These are phyloP conservation scores for Camillea tinctor DNA, from an alignment of 2,329 filamentous ascomycete species.

Conservation along the genomic window DNA sequence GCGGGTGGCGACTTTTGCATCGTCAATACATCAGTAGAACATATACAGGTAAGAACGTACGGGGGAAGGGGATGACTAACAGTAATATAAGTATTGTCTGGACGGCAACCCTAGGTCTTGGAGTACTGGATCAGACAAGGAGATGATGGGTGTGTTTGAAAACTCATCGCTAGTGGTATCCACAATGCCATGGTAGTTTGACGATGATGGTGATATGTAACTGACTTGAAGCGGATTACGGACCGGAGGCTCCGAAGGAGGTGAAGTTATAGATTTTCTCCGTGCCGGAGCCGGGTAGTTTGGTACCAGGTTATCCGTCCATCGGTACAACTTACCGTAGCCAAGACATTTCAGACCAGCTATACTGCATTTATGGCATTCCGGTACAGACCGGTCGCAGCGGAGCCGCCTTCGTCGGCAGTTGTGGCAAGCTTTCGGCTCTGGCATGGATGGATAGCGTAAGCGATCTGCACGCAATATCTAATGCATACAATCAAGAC, in stretches of 20 bases:
- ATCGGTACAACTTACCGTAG: slow-evolving; percentile 60
- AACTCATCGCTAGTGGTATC: background rate
- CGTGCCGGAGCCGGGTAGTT: slow-evolving; percentile 42
- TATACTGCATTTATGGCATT: slow-evolving; percentile 57
- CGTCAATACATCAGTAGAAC: slow-evolving; percentile 2
- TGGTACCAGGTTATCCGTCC: slow-evolving; percentile 53
- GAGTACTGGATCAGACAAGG: slow-evolving; percentile 54
- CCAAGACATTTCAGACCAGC: slow-evolving; percentile 59
- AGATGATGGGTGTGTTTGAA: slow-evolving; percentile 13
- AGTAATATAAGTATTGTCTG: slow-evolving; percentile 50
- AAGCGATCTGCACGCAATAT: slow-evolving; percentile 2
- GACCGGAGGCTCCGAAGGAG: slow-evolving; percentile 3
- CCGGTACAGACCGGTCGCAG: slow-evolving; percentile 60
- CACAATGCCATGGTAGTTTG: background rate
- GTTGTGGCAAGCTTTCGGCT: slow-evolving; percentile 55
- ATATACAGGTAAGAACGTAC: background rate
- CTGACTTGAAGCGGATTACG: slow-evolving; percentile 12
- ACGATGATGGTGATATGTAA: background rate
- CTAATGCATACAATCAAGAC: background rate
- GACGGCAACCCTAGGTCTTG: slow-evolving; percentile 49
- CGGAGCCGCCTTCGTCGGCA: slow-evolving; percentile 60
- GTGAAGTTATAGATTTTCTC: slow-evolving; percentile 8
- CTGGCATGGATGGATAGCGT: slow-evolving; percentile 18
- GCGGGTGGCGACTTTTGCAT: slow-evolving; percentile 24
- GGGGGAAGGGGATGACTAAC: slow-evolving; percentile 37